phyloP scores from a whole-genome alignment of 495 filamentous ascomycete species.

The Talaromyces borbonicus region DNA sequence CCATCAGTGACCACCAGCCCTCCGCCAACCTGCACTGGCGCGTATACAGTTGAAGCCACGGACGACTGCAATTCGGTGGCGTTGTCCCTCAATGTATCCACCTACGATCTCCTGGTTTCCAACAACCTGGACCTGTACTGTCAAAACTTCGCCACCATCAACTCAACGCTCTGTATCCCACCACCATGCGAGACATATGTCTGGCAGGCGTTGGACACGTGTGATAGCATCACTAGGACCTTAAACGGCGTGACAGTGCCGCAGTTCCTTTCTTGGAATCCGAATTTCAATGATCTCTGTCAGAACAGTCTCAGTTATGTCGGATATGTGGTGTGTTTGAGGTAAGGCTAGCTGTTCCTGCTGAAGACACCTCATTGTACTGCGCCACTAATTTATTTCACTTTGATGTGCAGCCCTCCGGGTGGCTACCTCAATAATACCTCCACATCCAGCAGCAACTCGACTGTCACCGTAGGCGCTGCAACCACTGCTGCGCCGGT shows the following conservation, averaged over 20 bases:
- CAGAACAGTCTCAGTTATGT: constrained; percentile 10
- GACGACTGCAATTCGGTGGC: constrained; percentile 20
- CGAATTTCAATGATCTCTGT: constrained; percentile 14
- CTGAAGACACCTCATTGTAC: not conserved
- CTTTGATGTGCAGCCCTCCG: not conserved
- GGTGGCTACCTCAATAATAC: not conserved
- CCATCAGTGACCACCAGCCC: not conserved
- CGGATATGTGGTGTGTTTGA: constrained; percentile 7
- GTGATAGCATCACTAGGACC: constrained; percentile 11
- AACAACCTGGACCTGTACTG: constrained; percentile 13
- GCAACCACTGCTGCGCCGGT: not conserved
- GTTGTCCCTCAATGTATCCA: constrained; percentile 17
- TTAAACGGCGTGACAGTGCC: constrained; percentile 7
- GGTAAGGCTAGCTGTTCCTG: constrained; percentile 2
- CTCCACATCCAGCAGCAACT: not conserved
- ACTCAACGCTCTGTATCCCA: constrained; percentile 10
- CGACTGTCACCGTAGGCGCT: not conserved
- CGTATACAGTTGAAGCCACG: constrained; percentile 10
- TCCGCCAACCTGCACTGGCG: constrained; percentile 5
- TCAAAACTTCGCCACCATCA: constrained; percentile 8
- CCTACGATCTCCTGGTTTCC: constrained; percentile 13
- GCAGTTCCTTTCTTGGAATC: constrained; percentile 13
- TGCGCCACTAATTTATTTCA: not conserved
- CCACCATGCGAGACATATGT: constrained; percentile 8
- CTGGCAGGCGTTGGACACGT: constrained; percentile 17